phyloP scores from a whole-genome alignment of 805 yeast species.

The Candida silvatica region DNA sequence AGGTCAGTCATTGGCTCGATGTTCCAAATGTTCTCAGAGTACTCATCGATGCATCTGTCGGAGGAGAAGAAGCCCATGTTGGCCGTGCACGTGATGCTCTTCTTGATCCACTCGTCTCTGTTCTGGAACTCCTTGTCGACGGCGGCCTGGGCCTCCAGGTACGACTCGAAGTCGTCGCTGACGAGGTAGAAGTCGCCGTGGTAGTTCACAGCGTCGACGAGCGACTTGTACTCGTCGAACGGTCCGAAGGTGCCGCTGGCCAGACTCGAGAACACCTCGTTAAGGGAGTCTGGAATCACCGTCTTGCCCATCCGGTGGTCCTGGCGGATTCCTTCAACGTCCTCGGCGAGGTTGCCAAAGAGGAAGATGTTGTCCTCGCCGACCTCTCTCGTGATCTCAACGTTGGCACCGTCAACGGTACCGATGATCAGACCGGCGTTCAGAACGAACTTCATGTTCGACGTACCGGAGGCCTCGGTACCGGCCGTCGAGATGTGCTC shows the following conservation, averaged over 20 bases:
- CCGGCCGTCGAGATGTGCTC: conserved; percentile 97
- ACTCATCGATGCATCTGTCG: conserved; percentile 86
- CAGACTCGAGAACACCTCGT: conserved; percentile 55
- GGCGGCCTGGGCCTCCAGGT: conserved; percentile 69
- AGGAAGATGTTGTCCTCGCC: conserved; percentile 90
- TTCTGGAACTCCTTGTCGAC: conserved; percentile 62
- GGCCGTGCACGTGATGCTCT: conserved; percentile 73
- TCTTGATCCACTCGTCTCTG: conserved; percentile 68
- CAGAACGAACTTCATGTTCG: conserved; percentile 90
- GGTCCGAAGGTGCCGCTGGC: conserved; percentile 67
- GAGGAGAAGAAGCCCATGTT: conserved; percentile 90
- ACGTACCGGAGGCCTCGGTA: conserved; percentile 94
- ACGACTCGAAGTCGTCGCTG: conserved; percentile 82
- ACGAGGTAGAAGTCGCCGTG: conserved; percentile 87
- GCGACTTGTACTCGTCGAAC: conserved; percentile 52
- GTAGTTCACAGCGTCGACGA: conserved; percentile 58
- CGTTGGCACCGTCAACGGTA: conserved; percentile 96
- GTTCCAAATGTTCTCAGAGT: conserved; percentile 90
- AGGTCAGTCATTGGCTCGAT: conserved; percentile 59
- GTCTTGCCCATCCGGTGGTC: conserved; percentile 58
- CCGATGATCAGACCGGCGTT: conserved; percentile 93
- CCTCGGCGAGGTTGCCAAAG: conserved; percentile 86
- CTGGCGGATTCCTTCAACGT: conserved; percentile 78
- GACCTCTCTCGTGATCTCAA: conserved; percentile 87
- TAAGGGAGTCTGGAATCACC: conserved; percentile 49